Percentiles rank a stretch among this genome's conserved stretches.
Evolutionary conservation across 2,329 filamentous ascomycete genomes (phyloP).

Genomic region (Fusarium sp.): DNA sequence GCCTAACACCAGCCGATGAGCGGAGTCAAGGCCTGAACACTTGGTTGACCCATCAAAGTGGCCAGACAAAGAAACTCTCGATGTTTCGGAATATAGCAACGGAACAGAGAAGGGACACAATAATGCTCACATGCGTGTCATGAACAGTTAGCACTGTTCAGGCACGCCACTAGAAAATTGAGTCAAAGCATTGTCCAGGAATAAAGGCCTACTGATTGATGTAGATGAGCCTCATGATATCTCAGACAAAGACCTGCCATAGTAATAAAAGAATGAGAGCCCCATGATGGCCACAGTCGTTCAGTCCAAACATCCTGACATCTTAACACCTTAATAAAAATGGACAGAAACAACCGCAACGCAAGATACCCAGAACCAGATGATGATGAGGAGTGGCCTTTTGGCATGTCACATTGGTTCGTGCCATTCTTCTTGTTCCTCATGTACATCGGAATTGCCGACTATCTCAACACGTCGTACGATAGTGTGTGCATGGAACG

Average conservation of each 20-base stretch:
- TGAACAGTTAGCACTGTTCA: fast-evolving
- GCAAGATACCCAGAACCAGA: neutral
- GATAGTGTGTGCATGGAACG: neutral
- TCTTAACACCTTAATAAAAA: too few species aligned
- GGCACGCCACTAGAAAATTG: neutral
- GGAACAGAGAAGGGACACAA: fast-evolving
- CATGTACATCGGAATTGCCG: neutral
- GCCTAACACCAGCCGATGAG: neutral
- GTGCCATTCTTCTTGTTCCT: neutral
- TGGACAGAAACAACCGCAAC: neutral
- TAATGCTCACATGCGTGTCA: neutral
- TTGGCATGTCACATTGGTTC: neutral
- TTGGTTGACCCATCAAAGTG: neutral
- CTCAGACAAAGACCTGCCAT: neutral
- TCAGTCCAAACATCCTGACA: neutral
- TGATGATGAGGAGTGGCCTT: neutral
- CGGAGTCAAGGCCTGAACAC: too few species aligned
- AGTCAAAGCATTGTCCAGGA: neutral
- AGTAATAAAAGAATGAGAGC: neutral
- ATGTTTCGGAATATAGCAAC: neutral
- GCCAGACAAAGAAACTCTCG: neutral
- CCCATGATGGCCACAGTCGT: neutral
- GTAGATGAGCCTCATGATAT: neutral
- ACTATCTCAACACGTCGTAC: neutral
- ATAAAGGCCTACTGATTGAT: neutral